Conservation (phyloP, 306 rosid genomes). For the Fagus sylvatica region DNA sequence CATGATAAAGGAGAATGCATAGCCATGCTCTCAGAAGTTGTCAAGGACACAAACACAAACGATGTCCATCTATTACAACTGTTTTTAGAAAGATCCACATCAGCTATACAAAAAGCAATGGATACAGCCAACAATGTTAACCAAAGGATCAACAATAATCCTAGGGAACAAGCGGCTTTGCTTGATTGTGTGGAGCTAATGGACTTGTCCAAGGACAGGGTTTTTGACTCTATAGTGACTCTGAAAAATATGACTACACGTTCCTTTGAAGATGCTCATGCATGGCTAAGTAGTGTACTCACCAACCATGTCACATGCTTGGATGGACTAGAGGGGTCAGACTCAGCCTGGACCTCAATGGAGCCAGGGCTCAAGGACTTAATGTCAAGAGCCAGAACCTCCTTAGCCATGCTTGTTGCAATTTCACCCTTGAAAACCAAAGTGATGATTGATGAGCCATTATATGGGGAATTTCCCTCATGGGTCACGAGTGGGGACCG, state of each 20-base stretch:
- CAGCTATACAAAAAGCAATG: constrained; percentile 33
- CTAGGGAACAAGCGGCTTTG: constrained; percentile 37
- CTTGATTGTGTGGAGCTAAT: constrained; percentile 53
- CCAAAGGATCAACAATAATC: constrained; percentile 33
- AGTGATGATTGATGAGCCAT: constrained; percentile 5
- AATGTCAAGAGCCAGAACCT: constrained; percentile 47
- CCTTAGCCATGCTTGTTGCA: constrained; percentile 49
- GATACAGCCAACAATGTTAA: constrained; percentile 17
- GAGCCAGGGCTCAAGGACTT: constrained; percentile 43
- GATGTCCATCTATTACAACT: constrained; percentile 25
- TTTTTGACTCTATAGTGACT: constrained; percentile 40
- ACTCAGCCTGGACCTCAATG: constrained; percentile 6
- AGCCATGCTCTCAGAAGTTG: constrained; percentile 40
- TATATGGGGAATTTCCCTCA: constrained; percentile 31
- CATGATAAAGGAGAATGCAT: constrained; percentile 40
- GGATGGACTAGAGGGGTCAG: constrained; percentile 60
- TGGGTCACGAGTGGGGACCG: constrained; percentile 54
- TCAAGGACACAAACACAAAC: neutral
- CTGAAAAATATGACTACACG: constrained; percentile 21
- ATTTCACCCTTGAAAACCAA: constrained; percentile 14
- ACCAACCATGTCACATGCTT: constrained; percentile 69
- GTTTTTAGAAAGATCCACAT: constrained; percentile 38
- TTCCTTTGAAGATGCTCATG: constrained; percentile 47
- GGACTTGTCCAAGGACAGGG: constrained; percentile 51
- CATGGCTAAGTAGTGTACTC: constrained; percentile 70